Evolutionary conservation across 106 monocot species (phyloP).

Genomic region (Xerophyta viscosa): DNA sequence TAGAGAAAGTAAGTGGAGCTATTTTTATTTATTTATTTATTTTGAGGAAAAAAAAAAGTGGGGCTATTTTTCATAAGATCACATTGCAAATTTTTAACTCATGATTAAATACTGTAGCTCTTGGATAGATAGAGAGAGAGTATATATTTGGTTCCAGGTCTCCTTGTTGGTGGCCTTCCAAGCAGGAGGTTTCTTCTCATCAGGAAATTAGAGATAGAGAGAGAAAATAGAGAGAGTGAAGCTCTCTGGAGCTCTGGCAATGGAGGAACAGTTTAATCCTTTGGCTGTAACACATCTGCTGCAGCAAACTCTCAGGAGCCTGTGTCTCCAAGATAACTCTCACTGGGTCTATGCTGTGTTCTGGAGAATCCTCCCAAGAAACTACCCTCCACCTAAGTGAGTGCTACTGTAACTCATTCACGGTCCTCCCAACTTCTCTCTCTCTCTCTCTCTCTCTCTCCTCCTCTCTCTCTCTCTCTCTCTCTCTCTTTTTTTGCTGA

Average conservation of each 20-base stretch:
- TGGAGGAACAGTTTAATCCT: conserved; percentile 63
- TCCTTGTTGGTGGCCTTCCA: conserved; percentile 10
- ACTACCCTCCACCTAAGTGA: conserved; percentile 97
- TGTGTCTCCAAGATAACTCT: conserved; percentile 68
- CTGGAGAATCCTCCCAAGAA: conserved; percentile 95
- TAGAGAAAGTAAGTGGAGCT: too few species aligned
- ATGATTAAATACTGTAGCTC: conserved; percentile 15
- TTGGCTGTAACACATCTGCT: conserved; percentile 38
- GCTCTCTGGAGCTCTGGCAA: neutral
- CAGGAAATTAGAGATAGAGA: neutral
- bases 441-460: neutral
- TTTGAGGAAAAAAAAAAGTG: too few species aligned
- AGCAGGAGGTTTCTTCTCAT: conserved; percentile 2
- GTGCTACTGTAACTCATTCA: too few species aligned
- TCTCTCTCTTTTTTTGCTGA: neutral
- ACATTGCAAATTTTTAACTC: conserved; percentile 10
- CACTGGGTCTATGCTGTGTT: conserved; percentile 98
- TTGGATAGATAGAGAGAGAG: conserved; percentile 2
- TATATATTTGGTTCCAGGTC: conserved; percentile 21
- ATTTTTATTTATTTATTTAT: too few species aligned
- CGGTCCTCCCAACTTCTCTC: neutral
- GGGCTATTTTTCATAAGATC: neutral
- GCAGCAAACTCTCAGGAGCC: conserved; percentile 54
- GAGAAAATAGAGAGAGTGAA: neutral
- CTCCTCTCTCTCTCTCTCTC: neutral